phyloP scores from a whole-genome alignment of 768 basidiomycete species.

The Rhodocollybia butyracea region DNA sequence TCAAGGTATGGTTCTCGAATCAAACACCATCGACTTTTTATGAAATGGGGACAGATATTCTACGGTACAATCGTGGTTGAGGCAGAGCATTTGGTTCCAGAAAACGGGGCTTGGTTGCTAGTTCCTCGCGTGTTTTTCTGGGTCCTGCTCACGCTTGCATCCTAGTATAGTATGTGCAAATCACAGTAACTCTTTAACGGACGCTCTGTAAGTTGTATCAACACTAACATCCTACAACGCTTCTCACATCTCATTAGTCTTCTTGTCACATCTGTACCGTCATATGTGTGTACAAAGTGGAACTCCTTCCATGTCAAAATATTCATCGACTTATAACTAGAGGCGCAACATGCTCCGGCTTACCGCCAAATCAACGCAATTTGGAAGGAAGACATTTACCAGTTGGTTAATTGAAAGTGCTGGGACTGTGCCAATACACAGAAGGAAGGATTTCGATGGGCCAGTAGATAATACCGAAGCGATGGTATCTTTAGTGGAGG shows the following conservation, averaged over 20 bases:
- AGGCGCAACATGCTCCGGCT: conserved; percentile 77
- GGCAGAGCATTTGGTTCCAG: conserved; percentile 66
- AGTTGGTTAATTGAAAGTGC: conserved; percentile 89
- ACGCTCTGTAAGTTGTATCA: conserved; percentile 63
- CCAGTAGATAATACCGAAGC: conserved; percentile 62
- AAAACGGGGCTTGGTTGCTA: conserved; percentile 63
- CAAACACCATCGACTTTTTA: too few relatives aligned
- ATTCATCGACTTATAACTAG: conserved; percentile 29
- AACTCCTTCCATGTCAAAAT: not conserved
- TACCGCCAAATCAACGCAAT: conserved; percentile 87
- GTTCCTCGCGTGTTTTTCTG: not conserved
- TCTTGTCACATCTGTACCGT: conserved; percentile 71
- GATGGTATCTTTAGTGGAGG: conserved; percentile 70
- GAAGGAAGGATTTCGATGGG: conserved; percentile 68
- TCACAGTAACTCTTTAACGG: conserved; percentile 83
- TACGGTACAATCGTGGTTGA: conserved; percentile 88
- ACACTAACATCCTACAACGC: not conserved
- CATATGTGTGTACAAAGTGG: conserved; percentile 40
- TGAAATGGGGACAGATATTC: too few relatives aligned
- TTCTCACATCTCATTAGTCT: conserved; percentile 38
- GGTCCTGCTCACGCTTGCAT: conserved; percentile 4
- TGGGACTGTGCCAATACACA: conserved; percentile 80
- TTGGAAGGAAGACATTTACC: conserved; percentile 79
- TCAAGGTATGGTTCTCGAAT: too few relatives aligned
- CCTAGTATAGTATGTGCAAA: conserved; percentile 80